Evolutionary conservation across 176 grass and related monocot genomes (phyloP), one percentile per base, ranked within the genome.

Genomic region (Leersia perrieri): DNA sequence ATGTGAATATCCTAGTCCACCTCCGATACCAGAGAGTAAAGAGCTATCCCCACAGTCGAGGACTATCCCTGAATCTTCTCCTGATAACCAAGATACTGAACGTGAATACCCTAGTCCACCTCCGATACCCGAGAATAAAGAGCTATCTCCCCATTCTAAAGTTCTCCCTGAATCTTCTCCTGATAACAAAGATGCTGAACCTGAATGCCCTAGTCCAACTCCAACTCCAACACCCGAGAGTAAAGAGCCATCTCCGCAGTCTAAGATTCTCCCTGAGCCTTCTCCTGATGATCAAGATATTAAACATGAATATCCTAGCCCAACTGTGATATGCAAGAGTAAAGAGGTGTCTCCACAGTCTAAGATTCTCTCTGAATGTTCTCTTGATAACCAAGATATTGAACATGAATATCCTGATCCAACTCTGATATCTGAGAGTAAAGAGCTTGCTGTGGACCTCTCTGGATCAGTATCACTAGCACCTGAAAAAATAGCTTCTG

Each of bases 191-290:
- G 22, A 57, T 23, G 3, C 23, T 57, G 22, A 23, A 23, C 51
- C 0, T 9, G 22, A 8, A 57, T 3, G 4, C 3, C 51, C 51
- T 57, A 53, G 49, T 53, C 49, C 18, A 53, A 5, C 20, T 7
- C 75, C 80, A 80, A 86, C 70, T 70, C 88, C 75, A n/a, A 74
- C 60, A 27, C 31, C 60, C 6, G 39, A 76, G 70, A 76, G 35
- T 62, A 63, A 77, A 15, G 64, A 87, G 28, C 42, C 13, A n/a
- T 23, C 51, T 55, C 51, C 22, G 20, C 20, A 55, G 20, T 55
- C 51, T 55, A 55, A 55, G 51, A 23, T 55, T 55, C 20, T 49
- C 45, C 45, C 20, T 55, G 51, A 55, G n/a, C n/a, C 51, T 55
- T 55, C 20, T 51, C 16, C 45, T 70, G 64, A 77, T 77, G 13